These are phyloP conservation scores for Lepidopterella palustris DNA, from an alignment of 495 filamentous ascomycete genomes.

Conservation along the genomic window DNA sequence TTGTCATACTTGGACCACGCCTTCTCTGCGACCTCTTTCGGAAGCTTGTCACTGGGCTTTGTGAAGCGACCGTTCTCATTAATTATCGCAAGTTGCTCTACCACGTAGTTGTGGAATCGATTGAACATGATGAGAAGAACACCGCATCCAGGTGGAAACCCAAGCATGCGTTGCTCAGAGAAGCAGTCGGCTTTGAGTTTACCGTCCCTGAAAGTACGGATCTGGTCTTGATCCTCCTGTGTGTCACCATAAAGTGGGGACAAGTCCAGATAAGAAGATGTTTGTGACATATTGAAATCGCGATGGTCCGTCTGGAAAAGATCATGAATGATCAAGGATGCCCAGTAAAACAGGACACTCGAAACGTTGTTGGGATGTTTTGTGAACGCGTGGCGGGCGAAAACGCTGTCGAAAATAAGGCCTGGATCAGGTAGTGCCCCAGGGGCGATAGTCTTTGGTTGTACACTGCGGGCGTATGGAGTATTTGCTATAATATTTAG, in stretches of 20 bases:
- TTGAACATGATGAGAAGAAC: conserved; percentile 59
- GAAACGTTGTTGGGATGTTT: conserved; percentile 54
- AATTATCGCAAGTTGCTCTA: conserved; percentile 58
- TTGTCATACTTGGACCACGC: conserved; percentile 70
- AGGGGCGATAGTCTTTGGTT: conserved; percentile 47
- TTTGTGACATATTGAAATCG: conserved; percentile 49
- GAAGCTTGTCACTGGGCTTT: conserved; percentile 46
- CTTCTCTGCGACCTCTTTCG: conserved; percentile 46
- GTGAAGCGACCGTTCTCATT: conserved; percentile 68
- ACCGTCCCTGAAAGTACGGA: conserved; percentile 52
- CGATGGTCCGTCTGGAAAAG: conserved; percentile 54
- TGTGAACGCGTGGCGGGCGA: conserved; percentile 47
- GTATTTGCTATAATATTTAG: conserved; percentile 40
- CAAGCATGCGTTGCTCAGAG: conserved; percentile 49
- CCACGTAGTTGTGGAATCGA: conserved; percentile 77
- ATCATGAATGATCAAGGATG: conserved; percentile 52
- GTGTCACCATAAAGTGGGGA: conserved; percentile 54
- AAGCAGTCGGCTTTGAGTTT: conserved; percentile 55
- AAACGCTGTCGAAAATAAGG: conserved; percentile 49
- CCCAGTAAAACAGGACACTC: conserved; percentile 55
- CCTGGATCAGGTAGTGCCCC: conserved; percentile 49
- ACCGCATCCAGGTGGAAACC: conserved; percentile 51
- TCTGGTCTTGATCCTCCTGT: conserved; percentile 50
- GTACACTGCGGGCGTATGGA: conserved; percentile 49
- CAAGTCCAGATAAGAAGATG: conserved; percentile 54